Base-by-base conservation (phyloP, 139 green algal species). In the Picochlorum sp. region DNA sequence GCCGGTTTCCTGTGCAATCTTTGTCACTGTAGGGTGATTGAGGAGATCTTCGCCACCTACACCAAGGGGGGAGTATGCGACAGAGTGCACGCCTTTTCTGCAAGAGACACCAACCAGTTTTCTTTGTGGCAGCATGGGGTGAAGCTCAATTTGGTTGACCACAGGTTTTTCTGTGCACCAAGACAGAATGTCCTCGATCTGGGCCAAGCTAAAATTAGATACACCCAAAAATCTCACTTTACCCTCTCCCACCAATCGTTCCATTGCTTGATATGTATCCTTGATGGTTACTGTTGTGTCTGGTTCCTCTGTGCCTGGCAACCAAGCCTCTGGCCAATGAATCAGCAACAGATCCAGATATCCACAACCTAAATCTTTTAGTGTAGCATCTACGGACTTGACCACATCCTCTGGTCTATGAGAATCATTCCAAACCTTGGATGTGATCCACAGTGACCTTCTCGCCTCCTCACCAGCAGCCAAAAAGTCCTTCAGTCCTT, bases 81-180 rank as follows among this genome's bases (percentile, higher is more conserved):
- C 80, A 64, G 78, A 83, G 30, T 77, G 54, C 59, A 95, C 78
- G 15, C 86, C 86, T 77, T 88, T 88, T 49, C 83, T 67, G 34
- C 73, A 68, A 54, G 76, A 83, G 54, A 85, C 74, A 15, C 87
- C 85, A 18, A 94, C 77, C 3, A 94, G 72, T 74, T 90, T 89
- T 34, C 85, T 73, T 66, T 91, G 77, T 11, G 84, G 44, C 37
- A 87, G 67, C 47, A 87, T 63, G 1, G 84, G 85, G 75, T 95
- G 87, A 66, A 95, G 74, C 84, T 95, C 87, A 11, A 88, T 54
- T 71, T 94, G 85, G 71, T 90, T 90, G n/a, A 87, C 75, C 1
- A 79, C 69, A 9, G 89, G 86, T 49, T 79, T 81, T 62, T 88
- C 75, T 41, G 74, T 69, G 14, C 65, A 74, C 15, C 15, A 56